Conservation (phyloP, 108 stramenopile species). For the Mayamaea pseudoterrestris region DNA sequence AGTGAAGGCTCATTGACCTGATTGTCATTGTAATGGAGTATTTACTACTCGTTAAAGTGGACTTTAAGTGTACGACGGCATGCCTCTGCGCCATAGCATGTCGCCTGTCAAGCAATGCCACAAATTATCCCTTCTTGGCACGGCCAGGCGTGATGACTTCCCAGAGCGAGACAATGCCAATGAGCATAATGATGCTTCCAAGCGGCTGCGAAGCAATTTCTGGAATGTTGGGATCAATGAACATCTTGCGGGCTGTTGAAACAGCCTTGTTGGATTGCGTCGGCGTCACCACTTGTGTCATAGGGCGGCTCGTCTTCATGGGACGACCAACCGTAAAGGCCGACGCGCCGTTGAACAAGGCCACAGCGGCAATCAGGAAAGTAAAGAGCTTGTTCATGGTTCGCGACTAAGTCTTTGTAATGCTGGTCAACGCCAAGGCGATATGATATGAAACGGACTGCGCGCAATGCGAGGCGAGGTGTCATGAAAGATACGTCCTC, state of each 20-base stretch:
- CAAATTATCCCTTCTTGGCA: conserved; percentile 8
- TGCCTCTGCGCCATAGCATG: too few species aligned
- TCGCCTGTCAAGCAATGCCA: too few species aligned
- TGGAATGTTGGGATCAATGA: neutral
- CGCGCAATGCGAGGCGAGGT: too few species aligned
- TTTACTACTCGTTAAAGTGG: too few species aligned
- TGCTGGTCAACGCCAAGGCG: too few species aligned
- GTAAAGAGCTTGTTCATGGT: conserved; percentile 1
- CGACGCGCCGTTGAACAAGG: neutral
- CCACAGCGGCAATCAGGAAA: neutral
- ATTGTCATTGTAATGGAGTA: too few species aligned
- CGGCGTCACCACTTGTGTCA: neutral
- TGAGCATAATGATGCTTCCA: conserved; percentile 3
- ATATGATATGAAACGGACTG: too few species aligned
- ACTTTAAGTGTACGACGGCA: too few species aligned
- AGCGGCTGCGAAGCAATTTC: neutral
- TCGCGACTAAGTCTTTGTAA: too few species aligned
- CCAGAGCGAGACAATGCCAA: neutral
- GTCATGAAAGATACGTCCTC: too few species aligned
- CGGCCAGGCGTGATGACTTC: conserved; percentile 2
- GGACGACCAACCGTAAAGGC: neutral
- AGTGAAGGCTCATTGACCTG: too few species aligned
- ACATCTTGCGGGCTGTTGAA: neutral
- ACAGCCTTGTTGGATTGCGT: neutral
- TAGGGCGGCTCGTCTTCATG: too few species aligned